A percentile compares a stretch with the other conserved stretches of the same genome.
These are phyloP conservation scores for Backusella tarrabulga DNA, from an alignment of 192 early-diverging fungal genomes.

Conservation along the genomic window DNA sequence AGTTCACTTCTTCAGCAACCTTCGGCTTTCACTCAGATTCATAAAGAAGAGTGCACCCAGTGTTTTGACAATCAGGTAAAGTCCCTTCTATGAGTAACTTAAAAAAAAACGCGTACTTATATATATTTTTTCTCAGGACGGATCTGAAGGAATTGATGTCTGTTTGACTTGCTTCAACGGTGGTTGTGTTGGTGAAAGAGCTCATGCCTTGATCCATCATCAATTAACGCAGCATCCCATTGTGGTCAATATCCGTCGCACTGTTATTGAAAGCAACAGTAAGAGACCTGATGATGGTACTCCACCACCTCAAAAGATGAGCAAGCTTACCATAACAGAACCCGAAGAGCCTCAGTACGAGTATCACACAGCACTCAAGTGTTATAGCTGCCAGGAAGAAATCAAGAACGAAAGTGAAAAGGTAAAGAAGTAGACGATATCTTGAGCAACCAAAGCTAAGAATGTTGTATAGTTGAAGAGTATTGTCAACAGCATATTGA, in stretches of 20 bases:
- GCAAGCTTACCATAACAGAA: conserved; percentile 89
- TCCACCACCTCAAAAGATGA: conserved; percentile 85
- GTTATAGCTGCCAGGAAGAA: conserved; percentile 73
- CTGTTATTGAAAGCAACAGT: background rate
- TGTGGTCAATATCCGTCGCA: conserved; percentile 80
- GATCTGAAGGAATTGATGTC: conserved; percentile 80
- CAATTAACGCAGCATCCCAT: conserved; percentile 74
- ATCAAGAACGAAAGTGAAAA: conserved; percentile 58
- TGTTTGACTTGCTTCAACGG: conserved; percentile 96
- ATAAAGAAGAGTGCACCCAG: conserved; percentile 96
- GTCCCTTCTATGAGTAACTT: background rate
- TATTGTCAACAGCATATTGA: conserved; percentile 69
- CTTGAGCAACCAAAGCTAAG: background rate
- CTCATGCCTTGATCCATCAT: conserved; percentile 79
- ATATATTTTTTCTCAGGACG: conserved; percentile 52
- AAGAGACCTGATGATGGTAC: conserved; percentile 41
- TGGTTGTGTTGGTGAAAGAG: conserved; percentile 66
- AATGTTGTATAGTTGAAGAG: conserved; percentile 46
- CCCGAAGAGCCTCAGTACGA: conserved; percentile 73
- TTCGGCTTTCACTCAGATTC: conserved; percentile 48
- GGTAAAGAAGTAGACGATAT: conserved; percentile 31
- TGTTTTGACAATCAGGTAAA: conserved; percentile 84
- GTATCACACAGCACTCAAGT: conserved; percentile 68
- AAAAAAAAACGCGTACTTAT: background rate
- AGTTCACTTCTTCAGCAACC: conserved; percentile 39